Base-by-base conservation (phyloP, 345 rosid species). In the Adansonia digitata region DNA sequence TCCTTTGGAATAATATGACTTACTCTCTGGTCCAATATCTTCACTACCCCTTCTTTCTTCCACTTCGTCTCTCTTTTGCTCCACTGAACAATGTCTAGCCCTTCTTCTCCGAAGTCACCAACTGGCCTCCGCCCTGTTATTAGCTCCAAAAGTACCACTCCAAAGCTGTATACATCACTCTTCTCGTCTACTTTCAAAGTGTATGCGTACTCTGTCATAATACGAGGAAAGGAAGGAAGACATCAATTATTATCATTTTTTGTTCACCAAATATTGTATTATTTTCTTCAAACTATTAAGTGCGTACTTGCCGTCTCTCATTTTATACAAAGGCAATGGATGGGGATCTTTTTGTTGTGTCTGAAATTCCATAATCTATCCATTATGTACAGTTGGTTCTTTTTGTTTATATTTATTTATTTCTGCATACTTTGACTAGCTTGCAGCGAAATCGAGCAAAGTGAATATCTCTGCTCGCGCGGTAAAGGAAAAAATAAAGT, bases 141-240 rank as follows among this genome's bases (percentile, higher is more conserved):
- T 11, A 94, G 90, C 76, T 94, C 97, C 42, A 92, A 57, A 1
- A 92, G 52, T 72, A 94, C 98, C 27, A 94, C 97, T 17, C 98
- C 97, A 0, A 92, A 94, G 65, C 98, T 94, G 75, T 94, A 94
- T 1, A 94, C 98, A 53, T 94, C 98, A 52, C 97, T 94, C 85
- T 94, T 94, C 79, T 94, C 97, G 7, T 91, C 97, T 52, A 94
- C 92, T 74, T 77, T 85, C 77, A 94, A 75, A 0, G 97, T 94
- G 79, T 94, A 94, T 0, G 97, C 98, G 45, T 94, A 94, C 69
- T 94, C 98, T 94, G 85, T 39, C 48, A 22, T 5, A 34, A 22
- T 43, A 1, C n/a, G n/a, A n/a, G n/a, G n/a, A n/a, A n/a, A n/a
- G n/a, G n/a, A n/a, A n/a, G n/a, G n/a, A n/a, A n/a, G n/a, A n/a